Percentiles rank a stretch among this genome's conserved stretches.
Evolutionary conservation across 2,329 filamentous ascomycete genomes (phyloP).

Genomic region (Endocalyx cinctus): DNA sequence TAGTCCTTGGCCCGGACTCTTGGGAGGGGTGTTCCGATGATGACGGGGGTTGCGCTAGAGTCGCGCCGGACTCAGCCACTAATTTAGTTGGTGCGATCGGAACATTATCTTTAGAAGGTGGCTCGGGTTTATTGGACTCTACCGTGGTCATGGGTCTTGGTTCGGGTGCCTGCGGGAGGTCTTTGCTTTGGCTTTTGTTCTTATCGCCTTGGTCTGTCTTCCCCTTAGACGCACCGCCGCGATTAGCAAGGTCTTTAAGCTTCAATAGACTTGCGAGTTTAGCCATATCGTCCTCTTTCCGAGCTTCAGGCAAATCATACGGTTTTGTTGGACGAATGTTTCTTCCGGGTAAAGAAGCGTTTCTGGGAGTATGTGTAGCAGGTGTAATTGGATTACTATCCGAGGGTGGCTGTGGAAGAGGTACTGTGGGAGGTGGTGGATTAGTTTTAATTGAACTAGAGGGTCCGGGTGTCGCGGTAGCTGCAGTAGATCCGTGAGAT

Average conservation of each 20-base stretch:
- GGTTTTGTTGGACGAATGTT: constrained; percentile 19
- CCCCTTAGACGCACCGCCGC: neutral
- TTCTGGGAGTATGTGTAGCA: constrained; percentile 16
- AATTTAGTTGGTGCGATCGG: too few species aligned
- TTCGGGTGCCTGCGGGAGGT: too few species aligned
- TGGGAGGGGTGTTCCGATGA: too few species aligned
- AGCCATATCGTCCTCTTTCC: constrained; percentile 10
- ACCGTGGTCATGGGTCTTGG: neutral
- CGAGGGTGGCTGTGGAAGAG: constrained; percentile 17
- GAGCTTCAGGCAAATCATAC: constrained; percentile 8
- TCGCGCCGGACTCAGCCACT: too few species aligned
- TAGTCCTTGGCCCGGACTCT: too few species aligned
- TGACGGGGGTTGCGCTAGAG: too few species aligned
- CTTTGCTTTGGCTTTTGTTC: too few species aligned
- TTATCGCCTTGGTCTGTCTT: neutral
- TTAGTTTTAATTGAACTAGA: neutral
- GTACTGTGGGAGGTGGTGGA: constrained; percentile 9
- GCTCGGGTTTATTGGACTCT: neutral
- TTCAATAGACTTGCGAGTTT: constrained; percentile 11
- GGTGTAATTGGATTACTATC: constrained; percentile 6
- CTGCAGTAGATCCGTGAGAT: constrained; percentile 46
- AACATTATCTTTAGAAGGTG: neutral
- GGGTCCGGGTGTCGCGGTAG: constrained; percentile 13
- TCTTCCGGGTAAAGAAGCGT: constrained; percentile 19
- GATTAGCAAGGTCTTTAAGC: constrained; percentile 15